Base-by-base conservation (phyloP, 179 eudicot genomes). In the Pouteria campechiana region DNA sequence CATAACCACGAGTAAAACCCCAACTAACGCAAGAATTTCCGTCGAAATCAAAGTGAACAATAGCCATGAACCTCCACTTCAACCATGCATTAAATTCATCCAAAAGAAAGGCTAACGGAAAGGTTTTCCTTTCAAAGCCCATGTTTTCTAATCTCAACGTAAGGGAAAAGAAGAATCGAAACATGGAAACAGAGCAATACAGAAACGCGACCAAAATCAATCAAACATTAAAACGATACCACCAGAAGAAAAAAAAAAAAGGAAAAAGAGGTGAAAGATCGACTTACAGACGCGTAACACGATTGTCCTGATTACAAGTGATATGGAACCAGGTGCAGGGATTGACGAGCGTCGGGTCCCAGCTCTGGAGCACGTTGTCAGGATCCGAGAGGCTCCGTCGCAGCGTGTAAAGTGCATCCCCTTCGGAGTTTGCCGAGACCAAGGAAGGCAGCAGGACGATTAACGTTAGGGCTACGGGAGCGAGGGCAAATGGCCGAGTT, bases 281-380 rank as follows among this genome's bases (percentile, higher is more conserved):
- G 12, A 27, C 57, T n/a, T 77, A 84, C 95, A 84, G 37, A 58
- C 95, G 61, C 17, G 79, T 78, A 43, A 84, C 92, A 36, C 46
- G 79, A 37, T 70, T 72, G 17, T 72, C 72, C 27, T 64, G 50
- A 54, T 81, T 68, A 54, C 95, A 84, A 32, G 84, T 82, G 67
- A 85, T 46, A 50, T 78, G 95, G 59, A 81, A 78, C 87, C 83
- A 85, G 21, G 95, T 84, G 46, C 95, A 84, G n/a, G 95, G 87
- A 46, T 71, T 69, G 32, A 84, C 87, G 22, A 84, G 81, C 56
- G 72, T 81, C 20, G 73, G 76, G 68, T 84, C 92, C 95, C 95
- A 84, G 56, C 87, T 84, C 48, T 60, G 61, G 9, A 84, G 71
- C 13, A 65, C 81, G 30, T 75, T 64, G 55, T 75, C 77, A 8